Conservation (phyloP, 768 basidiomycete species). For the Mycena galericulata region DNA sequence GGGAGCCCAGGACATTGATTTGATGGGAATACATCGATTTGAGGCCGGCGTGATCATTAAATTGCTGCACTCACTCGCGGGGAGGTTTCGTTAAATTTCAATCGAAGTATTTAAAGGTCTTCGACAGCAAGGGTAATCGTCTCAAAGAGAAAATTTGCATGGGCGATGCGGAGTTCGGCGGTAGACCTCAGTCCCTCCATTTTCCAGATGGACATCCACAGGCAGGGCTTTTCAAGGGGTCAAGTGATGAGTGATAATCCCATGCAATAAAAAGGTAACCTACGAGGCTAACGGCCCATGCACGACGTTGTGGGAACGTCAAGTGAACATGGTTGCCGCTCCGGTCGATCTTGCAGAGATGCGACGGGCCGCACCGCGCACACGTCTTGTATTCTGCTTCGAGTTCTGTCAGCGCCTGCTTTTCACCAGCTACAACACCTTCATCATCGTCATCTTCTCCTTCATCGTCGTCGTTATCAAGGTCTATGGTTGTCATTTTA, state of each 20-base stretch:
- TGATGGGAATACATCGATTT: too few relatives aligned
- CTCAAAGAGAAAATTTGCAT: conserved; percentile 22
- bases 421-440: conserved; percentile 1
- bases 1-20: too few relatives aligned
- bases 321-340: conserved; percentile 15
- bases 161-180: conserved; percentile 30
- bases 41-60: too few relatives aligned
- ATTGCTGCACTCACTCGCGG: too few relatives aligned
- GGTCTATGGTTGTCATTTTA: conserved; percentile 16
- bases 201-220: conserved; percentile 24
- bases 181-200: conserved; percentile 37
- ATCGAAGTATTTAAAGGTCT: too few relatives aligned
- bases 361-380: conserved; percentile 12
- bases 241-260: conserved; percentile 13
- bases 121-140: not conserved
- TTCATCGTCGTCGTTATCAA: conserved; percentile 8
- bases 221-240: conserved; percentile 38
- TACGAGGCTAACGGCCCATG: conserved; percentile 15
- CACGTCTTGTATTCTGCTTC: conserved; percentile 1
- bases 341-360: conserved; percentile 23
- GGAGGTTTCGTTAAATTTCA: too few relatives aligned
- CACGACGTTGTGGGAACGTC: not conserved
- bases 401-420: conserved; percentile 1
- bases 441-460: conserved; percentile 17
- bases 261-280: not conserved